These are phyloP conservation scores for Botrytis byssoidea DNA, from an alignment of 2,329 filamentous ascomycete species.

Conservation along the genomic window DNA sequence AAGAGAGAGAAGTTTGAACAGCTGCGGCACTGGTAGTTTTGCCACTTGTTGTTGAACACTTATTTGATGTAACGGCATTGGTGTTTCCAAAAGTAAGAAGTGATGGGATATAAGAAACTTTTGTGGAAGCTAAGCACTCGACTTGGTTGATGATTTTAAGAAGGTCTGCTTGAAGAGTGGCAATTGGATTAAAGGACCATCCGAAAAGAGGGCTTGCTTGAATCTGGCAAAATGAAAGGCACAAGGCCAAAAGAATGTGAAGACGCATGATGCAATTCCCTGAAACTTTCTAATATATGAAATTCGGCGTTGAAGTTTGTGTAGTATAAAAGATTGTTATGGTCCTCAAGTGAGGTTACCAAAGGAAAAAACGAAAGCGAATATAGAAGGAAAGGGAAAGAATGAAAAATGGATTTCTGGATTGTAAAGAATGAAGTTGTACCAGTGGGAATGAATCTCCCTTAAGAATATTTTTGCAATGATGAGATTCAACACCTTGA, in stretches of 20 bases:
- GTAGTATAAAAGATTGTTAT: background rate
- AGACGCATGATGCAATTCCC: background rate
- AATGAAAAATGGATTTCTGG: background rate
- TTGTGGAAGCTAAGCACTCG: constrained; percentile 1
- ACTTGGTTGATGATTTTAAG: background rate
- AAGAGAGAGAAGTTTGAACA: background rate
- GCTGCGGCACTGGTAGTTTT: background rate
- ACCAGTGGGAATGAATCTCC: constrained; percentile 1
- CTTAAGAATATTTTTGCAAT: background rate
- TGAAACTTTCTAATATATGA: background rate
- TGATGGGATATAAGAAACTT: background rate
- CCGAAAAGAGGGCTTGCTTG: background rate
- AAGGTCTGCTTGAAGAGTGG: constrained; percentile 3
- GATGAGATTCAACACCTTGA: background rate
- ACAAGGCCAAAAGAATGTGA: constrained; percentile 16
- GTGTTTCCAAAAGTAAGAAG: background rate
- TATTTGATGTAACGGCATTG: background rate
- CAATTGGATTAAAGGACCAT: constrained; percentile 2
- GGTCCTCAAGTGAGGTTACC: constrained; percentile 7
- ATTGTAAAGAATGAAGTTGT: background rate
- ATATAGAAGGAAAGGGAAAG: background rate
- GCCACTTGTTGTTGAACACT: background rate
- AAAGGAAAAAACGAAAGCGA: background rate
- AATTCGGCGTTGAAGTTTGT: background rate
- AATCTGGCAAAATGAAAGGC: background rate